phyloP scores from a whole-genome alignment of 2,329 filamentous ascomycete species.

The Beauveria sp. region DNA sequence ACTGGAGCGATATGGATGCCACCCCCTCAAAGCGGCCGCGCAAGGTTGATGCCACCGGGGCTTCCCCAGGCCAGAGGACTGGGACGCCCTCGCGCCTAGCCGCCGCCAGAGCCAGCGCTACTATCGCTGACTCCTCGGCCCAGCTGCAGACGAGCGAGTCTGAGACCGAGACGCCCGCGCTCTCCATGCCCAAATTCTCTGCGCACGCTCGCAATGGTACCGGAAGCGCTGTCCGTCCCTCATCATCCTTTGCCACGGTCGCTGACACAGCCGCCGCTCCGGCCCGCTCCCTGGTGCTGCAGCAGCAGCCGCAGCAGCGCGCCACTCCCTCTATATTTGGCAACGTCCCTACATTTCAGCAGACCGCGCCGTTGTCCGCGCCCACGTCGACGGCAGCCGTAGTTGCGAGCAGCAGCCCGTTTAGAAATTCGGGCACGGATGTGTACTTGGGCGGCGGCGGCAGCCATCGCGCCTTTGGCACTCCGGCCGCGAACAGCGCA shows the following conservation, averaged over 20 bases:
- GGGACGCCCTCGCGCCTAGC: conserved; percentile 24
- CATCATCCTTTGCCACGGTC: conserved; percentile 17
- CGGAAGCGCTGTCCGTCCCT: not conserved
- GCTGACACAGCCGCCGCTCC: not conserved
- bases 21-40: conserved; percentile 31
- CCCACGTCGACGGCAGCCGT: not conserved
- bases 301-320: not conserved
- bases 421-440: conserved; percentile 12
- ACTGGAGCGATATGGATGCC: conserved; percentile 26
- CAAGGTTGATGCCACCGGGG: conserved; percentile 14
- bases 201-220: not conserved
- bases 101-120: conserved; percentile 26
- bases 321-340: not conserved
- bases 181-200: not conserved
- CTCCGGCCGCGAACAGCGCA: not conserved
- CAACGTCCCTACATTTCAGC: not conserved
- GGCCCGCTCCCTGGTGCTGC: not conserved
- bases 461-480: not conserved
- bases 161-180: conserved; percentile 2
- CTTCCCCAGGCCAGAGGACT: conserved; percentile 17
- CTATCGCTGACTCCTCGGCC: conserved; percentile 23
- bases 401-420: not conserved
- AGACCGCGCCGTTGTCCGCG: not conserved
- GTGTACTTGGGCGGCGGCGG: conserved; percentile 11
- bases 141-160: conserved; percentile 24